Evolutionary conservation across 1,284 basidiomycete species (phyloP), one percentile per base, ranked within the genome.

Genomic region (Ustilago trichophora): DNA sequence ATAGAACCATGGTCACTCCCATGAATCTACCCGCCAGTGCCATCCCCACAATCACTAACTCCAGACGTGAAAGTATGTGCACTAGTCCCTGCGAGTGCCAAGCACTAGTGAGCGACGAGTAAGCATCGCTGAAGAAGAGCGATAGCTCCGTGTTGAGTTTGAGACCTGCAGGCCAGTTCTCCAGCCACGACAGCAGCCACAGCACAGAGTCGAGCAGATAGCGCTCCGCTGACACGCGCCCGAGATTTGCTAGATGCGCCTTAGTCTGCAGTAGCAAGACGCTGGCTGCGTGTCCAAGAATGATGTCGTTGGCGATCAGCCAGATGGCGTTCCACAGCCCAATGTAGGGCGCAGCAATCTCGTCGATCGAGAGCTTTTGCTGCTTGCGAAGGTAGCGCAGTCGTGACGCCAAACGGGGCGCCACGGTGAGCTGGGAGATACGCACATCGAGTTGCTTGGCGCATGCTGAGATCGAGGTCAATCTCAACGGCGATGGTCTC

Each of bases 141-240:
- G 92, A 91, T 15, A 98, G 86, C 70, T 97, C 92, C 0, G 92
- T 92, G 79, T 98, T 98, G 56, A 98, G 88, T 83, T 98, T 98
- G 36, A 98, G 83, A 1, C 96, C 95, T 0, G 90, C 92, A 0
- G 95, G 95, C 94, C 96, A 98, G 54, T 90, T 88, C 78, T 95
- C 90, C 4, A 98, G 85, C 94, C 94, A 98, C 2, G 85, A 72
- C 1, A 96, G 84, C 12, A 53, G 51, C 53, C 40, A 55, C 22
- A 60, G 40, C 27, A 66, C 44, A n/a, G 33, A 31, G 13, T 62
- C 33, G 15, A 66, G 27, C 29, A 60, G 41, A 15, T 50, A 64
- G 2, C 37, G 48, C 15, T 55, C 41, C 11, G 55, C 35, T 18
- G 44, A 10, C 3, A 11, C 11, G 18, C 57, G 60, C 2, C 36